Conservation (phyloP, 257 asterid species). For the Catharanthus roseus region DNA sequence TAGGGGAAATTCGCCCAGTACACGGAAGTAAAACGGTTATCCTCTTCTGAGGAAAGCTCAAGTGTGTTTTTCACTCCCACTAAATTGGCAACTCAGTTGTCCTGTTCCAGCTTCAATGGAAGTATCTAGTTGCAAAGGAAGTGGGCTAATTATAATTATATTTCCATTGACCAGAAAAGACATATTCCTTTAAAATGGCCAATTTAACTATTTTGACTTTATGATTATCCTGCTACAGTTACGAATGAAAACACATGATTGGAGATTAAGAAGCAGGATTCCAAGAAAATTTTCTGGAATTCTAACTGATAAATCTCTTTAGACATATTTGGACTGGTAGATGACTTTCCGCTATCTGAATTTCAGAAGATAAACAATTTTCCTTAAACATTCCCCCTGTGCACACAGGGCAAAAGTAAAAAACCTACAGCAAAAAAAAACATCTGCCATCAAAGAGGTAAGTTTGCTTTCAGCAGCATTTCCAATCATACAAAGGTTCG, state of each 20-base stretch:
- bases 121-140: background rate
- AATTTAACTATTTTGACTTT: background rate
- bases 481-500: background rate
- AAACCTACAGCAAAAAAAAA: background rate
- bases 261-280: background rate
- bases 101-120: background rate
- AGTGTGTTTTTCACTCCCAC: background rate
- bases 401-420: no score
- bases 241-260: background rate
- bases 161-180: background rate
- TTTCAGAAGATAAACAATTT: background rate
- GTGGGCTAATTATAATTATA: background rate
- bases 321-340: background rate
- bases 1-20: background rate
- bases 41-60: background rate
- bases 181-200: background rate
- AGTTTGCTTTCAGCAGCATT: background rate
- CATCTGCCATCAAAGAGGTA: background rate
- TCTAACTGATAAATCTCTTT: background rate
- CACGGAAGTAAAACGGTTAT: background rate
- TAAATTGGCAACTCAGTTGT: background rate
- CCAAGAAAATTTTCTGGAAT: background rate
- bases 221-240: background rate
- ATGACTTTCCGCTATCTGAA: background rate
- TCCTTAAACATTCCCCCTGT: no score